These are phyloP conservation scores for Biscogniauxia sp. DNA, from an alignment of 2,329 filamentous ascomycete species.

Conservation along the genomic window DNA sequence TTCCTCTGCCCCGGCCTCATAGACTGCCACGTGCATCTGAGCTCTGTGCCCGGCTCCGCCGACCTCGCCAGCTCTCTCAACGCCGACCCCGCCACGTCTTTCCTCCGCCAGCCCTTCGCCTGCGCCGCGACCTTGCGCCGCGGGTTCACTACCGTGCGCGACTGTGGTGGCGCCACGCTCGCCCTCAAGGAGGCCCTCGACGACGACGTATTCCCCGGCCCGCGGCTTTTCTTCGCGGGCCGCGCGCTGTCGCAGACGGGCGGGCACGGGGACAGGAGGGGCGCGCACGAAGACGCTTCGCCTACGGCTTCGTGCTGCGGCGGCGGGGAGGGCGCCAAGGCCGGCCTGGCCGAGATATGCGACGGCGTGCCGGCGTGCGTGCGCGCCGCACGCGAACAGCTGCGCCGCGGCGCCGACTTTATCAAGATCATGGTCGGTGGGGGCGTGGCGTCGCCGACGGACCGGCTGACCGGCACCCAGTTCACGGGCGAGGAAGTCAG, in stretches of 20 bases:
- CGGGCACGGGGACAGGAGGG: conserved; percentile 53
- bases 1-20: conserved; percentile 51
- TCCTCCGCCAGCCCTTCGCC: conserved; percentile 47
- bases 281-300: conserved; percentile 35
- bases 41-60: conserved; percentile 41
- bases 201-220: conserved; percentile 54
- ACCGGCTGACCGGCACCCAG: conserved; percentile 51
- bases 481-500: conserved; percentile 56
- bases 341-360: conserved; percentile 43
- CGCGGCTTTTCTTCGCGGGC: conserved; percentile 53
- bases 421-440: conserved; percentile 62
- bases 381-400: conserved; percentile 49
- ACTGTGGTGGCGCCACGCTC: conserved; percentile 53
- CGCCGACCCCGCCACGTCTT: conserved; percentile 35
- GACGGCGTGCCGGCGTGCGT: conserved; percentile 56
- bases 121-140: conserved; percentile 49
- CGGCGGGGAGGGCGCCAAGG: conserved; percentile 30
- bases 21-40: conserved; percentile 49
- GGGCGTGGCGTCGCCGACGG: conserved; percentile 55
- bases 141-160: conserved; percentile 58
- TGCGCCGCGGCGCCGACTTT: conserved; percentile 57
- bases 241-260: conserved; percentile 56
- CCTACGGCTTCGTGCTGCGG: conserved; percentile 38
- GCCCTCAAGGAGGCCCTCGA: conserved; percentile 56
- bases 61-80: conserved; percentile 36